phyloP scores from a whole-genome alignment of 805 yeast species.

The Saturnispora bothae region DNA sequence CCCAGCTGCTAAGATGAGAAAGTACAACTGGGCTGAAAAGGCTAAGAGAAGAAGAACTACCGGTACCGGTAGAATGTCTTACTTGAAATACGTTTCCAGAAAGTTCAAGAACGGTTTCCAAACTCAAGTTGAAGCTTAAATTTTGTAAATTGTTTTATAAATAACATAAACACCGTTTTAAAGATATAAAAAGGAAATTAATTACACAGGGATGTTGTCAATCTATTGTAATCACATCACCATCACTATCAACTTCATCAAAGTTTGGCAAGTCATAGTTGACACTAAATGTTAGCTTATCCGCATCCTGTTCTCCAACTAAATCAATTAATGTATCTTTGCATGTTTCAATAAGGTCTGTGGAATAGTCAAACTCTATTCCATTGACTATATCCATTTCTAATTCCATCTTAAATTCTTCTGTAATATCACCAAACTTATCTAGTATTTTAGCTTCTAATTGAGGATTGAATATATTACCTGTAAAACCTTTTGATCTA shows the following conservation, averaged over 20 bases:
- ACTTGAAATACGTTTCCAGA: constrained; percentile 95
- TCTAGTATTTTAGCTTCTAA: constrained; percentile 27
- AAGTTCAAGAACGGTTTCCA: constrained; percentile 99
- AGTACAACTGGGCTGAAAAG: constrained; percentile 98
- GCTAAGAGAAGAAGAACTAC: constrained; percentile 99
- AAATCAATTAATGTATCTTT: constrained; percentile 58
- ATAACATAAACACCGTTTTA: constrained; percentile 1
- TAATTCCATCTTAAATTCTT: constrained; percentile 19
- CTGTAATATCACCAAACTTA: constrained; percentile 23
- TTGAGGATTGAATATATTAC: constrained; percentile 17
- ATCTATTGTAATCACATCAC: constrained; percentile 7
- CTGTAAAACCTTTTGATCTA: constrained; percentile 15
- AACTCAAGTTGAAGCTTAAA: constrained; percentile 31
- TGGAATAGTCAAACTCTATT: constrained; percentile 50
- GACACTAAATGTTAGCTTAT: constrained; percentile 60
- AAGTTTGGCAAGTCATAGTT: constrained; percentile 27
- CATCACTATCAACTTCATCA: constrained; percentile 15
- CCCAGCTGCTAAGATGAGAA: constrained; percentile 99
- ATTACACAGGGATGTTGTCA: not conserved
- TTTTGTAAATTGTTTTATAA: constrained; percentile 1
- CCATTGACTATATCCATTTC: constrained; percentile 39
- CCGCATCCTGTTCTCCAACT: constrained; percentile 71
- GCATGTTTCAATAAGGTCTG: constrained; percentile 55
- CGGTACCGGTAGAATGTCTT: constrained; percentile 99
- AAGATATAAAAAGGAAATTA: not conserved